Evolutionary conservation across 306 rosid species (phyloP).

Genomic region (Boehmeria nivea): DNA sequence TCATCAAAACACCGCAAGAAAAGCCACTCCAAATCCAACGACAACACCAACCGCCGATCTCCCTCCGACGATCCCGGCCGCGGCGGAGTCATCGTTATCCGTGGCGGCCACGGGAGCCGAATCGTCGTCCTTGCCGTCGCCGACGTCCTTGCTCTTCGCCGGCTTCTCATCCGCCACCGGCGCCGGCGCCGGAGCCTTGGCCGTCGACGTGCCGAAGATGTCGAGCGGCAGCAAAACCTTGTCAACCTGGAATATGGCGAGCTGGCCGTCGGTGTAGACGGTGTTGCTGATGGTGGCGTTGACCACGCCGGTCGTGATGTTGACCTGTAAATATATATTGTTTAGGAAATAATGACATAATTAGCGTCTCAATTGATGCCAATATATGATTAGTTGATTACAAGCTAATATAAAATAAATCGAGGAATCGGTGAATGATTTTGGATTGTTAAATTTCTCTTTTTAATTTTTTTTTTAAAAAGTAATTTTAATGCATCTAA

Average conservation of each 20-base stretch:
- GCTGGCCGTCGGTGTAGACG: constrained; percentile 53
- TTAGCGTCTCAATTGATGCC: too few species aligned
- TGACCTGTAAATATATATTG: too few species aligned
- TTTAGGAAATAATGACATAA: too few species aligned
- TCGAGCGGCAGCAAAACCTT: constrained; percentile 72
- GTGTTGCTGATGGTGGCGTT: constrained; percentile 60
- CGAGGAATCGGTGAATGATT: too few species aligned
- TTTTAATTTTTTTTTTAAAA: too few species aligned
- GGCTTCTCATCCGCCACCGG: constrained; percentile 56
- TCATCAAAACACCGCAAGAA: background rate
- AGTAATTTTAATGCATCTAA: too few species aligned
- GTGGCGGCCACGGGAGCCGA: constrained; percentile 31
- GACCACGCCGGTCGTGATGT: constrained; percentile 73
- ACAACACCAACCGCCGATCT: background rate
- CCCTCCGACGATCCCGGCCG: constrained; percentile 11
- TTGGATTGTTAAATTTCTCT: too few species aligned
- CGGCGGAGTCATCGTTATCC: constrained; percentile 37
- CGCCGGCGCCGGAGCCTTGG: constrained; percentile 48
- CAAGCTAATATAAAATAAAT: too few species aligned
- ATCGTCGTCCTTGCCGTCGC: constrained; percentile 35
- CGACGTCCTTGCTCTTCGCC: constrained; percentile 44
- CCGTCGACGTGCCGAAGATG: constrained; percentile 38
- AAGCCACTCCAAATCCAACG: background rate
- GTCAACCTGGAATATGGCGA: constrained; percentile 80
- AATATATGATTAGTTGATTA: too few species aligned